Evolutionary conservation across 495 filamentous ascomycete genomes (phyloP), one percentile per base, ranked within the genome.

Genomic region (Rusavskia elegans): DNA sequence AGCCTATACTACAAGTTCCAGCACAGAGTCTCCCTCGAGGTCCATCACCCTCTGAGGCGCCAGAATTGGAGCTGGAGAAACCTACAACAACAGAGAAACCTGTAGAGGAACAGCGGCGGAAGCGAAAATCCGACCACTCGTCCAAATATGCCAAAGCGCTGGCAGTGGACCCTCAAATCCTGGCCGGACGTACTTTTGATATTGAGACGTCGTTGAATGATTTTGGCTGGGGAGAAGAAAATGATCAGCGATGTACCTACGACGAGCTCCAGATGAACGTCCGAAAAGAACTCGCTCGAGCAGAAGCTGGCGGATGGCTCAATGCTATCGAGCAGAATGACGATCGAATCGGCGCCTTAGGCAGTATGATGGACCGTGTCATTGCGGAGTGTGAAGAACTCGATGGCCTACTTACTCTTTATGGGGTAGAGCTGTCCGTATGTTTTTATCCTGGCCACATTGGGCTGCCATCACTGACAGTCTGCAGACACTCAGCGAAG

Each of bases 351-450:
- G 83, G 84, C 32, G 81, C 80, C 48, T 81, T 98, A 51, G 87
- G 87, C 50, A 77, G 71, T 53, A 75, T 95, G 49, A 82, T 98
- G 37, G 90, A 97, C 62, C 78, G 80, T 53, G 85, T 87, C 7
- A 87, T 97, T 56, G 76, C 82, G 29, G 92, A 98, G 66, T 96
- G 92, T 58, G 92, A 98, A 50, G 89, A 96, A 66, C 72, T 98
- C 37, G 92, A 98, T 61, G 88, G 90, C 52, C 69, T 97, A 41
- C 67, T 98, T 44, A 97, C 89, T 1, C 69, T 98, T 29, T 98
- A 98, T 66, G 84, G 84, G 38, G 92, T 95, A 8, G 92, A 98
- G 67, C 68, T 98, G 45, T 86, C 87, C 54, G 88, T 94, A 73
- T 73, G 86, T 78, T 23, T 5, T 7, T 40, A 7, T 39, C 10